Evolutionary conservation across 2,329 filamentous ascomycete genomes (phyloP), one percentile per base, ranked within the genome.

Genomic region (Trichophyton simii): DNA sequence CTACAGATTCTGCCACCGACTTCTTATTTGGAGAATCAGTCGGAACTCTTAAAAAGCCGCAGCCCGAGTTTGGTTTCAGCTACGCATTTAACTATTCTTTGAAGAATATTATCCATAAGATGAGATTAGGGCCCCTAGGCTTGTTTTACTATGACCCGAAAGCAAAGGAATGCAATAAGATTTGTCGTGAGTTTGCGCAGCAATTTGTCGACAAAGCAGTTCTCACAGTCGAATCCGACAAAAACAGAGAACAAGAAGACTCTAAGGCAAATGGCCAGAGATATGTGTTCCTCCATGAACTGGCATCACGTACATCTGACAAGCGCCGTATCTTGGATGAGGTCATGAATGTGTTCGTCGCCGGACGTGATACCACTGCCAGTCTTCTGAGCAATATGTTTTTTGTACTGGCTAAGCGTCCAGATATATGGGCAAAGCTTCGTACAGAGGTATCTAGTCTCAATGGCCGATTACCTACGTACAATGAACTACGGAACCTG

Each of bases 1-100:
- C 88, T 0, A 78, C 94, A 7, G 89, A 94, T 71, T 84, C 87
- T 2, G 83, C 87, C 2, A 92, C 89, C 0, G 87, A 91, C 67
- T 94, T 92, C 71, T 75, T 95, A 48, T 78, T 95, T 0, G 89
- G 89, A 6, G 77, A 82, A 60, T 85, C 86, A 63, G 84, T 89
- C 25, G 82, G 79, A 31, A 82, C 78, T 67, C 63, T 78, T 38
- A 69, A 72, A 31, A 83, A 83, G 69, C 59, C 22, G 25, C 28
- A 58, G 18, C 62, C 62, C 13, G 54, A 60, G 7, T 42, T 62
- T 15, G 60, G 48, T n/a, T 63, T 63, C 38, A 41, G 20, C 22
- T 2, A 18, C 3, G 57, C 57, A 1, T 42, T 41, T 31, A 7
- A 42, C 38, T 44, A 42, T 25, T 25, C 41, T 88, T 8, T 88